phyloP scores from a whole-genome alignment of 2,329 filamentous ascomycete genomes.

The Arthrobotrys entomopaga region DNA sequence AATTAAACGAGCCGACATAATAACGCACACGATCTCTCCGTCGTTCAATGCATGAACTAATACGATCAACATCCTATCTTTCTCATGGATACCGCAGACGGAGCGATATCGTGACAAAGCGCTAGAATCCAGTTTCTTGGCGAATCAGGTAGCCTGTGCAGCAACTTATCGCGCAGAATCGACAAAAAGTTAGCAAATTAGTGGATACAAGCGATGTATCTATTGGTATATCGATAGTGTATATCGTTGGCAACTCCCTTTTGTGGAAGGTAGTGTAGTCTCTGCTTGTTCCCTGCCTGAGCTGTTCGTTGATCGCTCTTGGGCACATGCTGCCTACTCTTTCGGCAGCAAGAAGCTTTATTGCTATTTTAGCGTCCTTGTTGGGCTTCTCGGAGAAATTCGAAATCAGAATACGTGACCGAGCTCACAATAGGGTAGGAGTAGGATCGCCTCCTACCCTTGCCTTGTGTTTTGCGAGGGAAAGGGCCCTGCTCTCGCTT shows the following conservation, averaged over 20 bases:
- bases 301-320: conserved; percentile 31
- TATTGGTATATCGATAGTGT: conserved; percentile 51
- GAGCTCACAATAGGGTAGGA: no score
- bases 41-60: conserved; percentile 7
- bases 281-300: conserved; percentile 12
- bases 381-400: conserved; percentile 44
- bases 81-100: conserved; percentile 5
- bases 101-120: conserved; percentile 15
- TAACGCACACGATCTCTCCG: conserved; percentile 23
- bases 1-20: not conserved
- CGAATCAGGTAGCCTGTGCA: conserved; percentile 6
- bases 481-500: conserved; percentile 21
- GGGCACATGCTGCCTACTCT: conserved; percentile 38
- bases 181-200: conserved; percentile 28
- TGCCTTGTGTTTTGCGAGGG: not conserved
- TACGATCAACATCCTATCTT: conserved; percentile 32
- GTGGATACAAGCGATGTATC: conserved; percentile 27
- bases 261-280: conserved; percentile 41
- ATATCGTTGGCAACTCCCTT: conserved; percentile 28
- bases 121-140: conserved; percentile 11
- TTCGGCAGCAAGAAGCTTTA: not conserved
- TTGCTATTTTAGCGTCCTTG: not conserved
- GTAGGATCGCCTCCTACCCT: not conserved
- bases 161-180: conserved; percentile 30
- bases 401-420: not conserved